Percentiles rank a stretch among this genome's conserved stretches.
phyloP scores from a whole-genome alignment of 305 asterid genomes.

The Solanum aculeatissimum region DNA sequence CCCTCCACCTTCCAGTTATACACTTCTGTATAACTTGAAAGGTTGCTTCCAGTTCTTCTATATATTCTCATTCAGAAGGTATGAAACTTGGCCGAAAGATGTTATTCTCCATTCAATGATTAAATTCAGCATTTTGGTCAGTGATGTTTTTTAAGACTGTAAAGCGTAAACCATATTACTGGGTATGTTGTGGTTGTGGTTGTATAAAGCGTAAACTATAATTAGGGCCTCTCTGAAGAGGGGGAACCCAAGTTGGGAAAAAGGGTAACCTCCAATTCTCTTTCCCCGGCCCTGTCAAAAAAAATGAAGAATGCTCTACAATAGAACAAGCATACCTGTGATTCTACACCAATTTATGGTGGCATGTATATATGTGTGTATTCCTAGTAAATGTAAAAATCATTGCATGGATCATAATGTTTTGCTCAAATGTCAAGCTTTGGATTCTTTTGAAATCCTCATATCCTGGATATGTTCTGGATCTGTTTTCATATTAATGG shows the following conservation, averaged over 20 bases:
- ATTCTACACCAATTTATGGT: background rate
- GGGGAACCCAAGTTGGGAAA: background rate
- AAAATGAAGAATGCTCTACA: background rate
- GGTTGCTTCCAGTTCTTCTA: background rate
- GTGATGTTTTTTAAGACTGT: background rate
- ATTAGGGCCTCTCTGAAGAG: background rate
- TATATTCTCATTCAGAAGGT: background rate
- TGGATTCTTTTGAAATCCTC: background rate
- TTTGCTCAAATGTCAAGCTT: background rate
- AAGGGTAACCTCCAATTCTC: background rate
- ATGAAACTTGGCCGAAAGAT: background rate
- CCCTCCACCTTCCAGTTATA: background rate
- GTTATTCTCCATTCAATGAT: background rate
- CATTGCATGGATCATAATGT: background rate
- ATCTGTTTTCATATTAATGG: background rate
- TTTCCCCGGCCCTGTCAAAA: background rate
- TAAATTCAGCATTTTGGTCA: background rate
- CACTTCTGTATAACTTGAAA: background rate
- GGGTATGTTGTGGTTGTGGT: too few relatives aligned
- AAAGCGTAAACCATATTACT: background rate
- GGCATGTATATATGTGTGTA: background rate
- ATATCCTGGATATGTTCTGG: background rate
- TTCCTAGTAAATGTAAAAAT: background rate
- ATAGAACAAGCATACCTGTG: background rate
- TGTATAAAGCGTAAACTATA: background rate